Percentiles rank a stretch among this genome's conserved stretches.
Evolutionary conservation across 1,284 basidiomycete genomes (phyloP).

Genomic region (Moniliophthora roreri): DNA sequence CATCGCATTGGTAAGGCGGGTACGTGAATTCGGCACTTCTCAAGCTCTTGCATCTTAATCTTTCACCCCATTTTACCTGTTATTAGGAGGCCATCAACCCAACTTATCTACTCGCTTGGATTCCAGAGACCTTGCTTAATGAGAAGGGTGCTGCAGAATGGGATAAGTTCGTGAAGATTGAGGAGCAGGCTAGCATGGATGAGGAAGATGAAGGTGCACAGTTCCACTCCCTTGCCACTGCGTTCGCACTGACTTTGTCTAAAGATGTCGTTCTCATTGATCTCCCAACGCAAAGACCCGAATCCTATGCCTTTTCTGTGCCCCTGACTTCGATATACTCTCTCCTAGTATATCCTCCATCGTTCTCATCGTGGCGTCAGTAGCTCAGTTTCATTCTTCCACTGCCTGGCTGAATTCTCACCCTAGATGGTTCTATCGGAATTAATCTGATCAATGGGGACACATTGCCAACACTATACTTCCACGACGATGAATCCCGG

Average conservation of each 20-base stretch:
- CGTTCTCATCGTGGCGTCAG: conserved; percentile 86
- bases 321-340: conserved; percentile 90
- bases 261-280: conserved; percentile 79
- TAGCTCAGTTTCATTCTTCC: conserved; percentile 24
- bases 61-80: conserved; percentile 15
- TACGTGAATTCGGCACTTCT: conserved; percentile 33
- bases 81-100: conserved; percentile 70
- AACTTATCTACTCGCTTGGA: conserved; percentile 80
- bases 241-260: conserved; percentile 13
- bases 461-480: conserved; percentile 88
- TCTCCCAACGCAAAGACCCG: conserved; percentile 71
- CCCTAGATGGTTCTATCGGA: conserved; percentile 70
- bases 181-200: conserved; percentile 56
- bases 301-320: conserved; percentile 94
- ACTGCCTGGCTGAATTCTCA: conserved; percentile 8
- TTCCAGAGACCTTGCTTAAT: conserved; percentile 76
- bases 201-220: conserved; percentile 73
- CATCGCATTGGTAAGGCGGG: conserved; percentile 82
- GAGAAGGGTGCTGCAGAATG: conserved; percentile 77
- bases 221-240: conserved; percentile 2
- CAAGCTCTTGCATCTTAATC: conserved; percentile 3
- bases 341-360: conserved; percentile 82
- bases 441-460: conserved; percentile 89
- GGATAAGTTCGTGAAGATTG: conserved; percentile 84
- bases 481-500: conserved; percentile 94